phyloP scores from a whole-genome alignment of 1,284 basidiomycete species.

The Porphyrellus sp. region DNA sequence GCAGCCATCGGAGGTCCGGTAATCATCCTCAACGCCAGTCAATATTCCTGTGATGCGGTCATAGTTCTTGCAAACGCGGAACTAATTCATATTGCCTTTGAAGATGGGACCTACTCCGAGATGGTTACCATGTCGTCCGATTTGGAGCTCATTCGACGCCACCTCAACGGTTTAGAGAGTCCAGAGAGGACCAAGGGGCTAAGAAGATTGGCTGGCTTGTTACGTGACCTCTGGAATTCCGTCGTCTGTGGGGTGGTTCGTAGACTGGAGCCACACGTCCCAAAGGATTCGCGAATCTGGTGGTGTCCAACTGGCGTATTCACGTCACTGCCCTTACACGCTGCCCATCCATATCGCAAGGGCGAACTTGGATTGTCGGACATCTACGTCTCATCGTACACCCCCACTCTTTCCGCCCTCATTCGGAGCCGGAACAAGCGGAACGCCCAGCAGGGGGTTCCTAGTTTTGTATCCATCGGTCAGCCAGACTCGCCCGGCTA shows the following conservation, averaged over 20 bases:
- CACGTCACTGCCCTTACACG: slow-evolving; percentile 39
- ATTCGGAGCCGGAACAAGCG: slow-evolving; percentile 19
- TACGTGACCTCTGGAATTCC: slow-evolving; percentile 30
- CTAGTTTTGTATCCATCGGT: slow-evolving; percentile 18
- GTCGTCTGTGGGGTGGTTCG: slow-evolving; percentile 29
- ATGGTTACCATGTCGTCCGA: slow-evolving; percentile 12
- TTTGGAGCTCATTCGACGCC: neutral
- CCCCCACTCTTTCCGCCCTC: slow-evolving; percentile 35
- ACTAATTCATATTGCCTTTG: slow-evolving; percentile 18
- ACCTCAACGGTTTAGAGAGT: neutral
- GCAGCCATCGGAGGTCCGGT: slow-evolving; percentile 36
- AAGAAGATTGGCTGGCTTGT: slow-evolving; percentile 8
- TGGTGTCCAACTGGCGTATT: slow-evolving; percentile 41
- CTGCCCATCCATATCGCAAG: slow-evolving; percentile 28
- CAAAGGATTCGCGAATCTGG: slow-evolving; percentile 36
- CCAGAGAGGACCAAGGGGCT: neutral
- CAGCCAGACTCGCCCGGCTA: slow-evolving; percentile 12
- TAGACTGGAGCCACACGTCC: slow-evolving; percentile 17
- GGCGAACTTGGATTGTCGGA: slow-evolving; percentile 24
- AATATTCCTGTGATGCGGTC: slow-evolving; percentile 29
- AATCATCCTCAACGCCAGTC: slow-evolving; percentile 35
- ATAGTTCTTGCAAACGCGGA: slow-evolving; percentile 18
- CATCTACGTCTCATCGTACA: slow-evolving; percentile 38
- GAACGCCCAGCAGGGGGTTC: neutral
- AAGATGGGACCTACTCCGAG: slow-evolving; percentile 1